phyloP scores from a whole-genome alignment of 148 eudicot genomes.

The Rheum nobile region DNA sequence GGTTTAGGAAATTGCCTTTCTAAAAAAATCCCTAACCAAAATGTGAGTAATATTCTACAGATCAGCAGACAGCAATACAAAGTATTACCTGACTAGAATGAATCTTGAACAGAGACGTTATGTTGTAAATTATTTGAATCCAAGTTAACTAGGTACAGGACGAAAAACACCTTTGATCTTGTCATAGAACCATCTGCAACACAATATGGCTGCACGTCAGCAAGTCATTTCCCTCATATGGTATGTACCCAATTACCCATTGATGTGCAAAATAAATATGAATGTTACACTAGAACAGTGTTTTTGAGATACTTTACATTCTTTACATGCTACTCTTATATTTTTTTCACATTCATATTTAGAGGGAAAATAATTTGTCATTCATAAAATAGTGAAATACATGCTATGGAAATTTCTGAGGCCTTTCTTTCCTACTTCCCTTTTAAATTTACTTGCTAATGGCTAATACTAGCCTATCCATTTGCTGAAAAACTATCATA shows the following conservation, averaged over 20 bases:
- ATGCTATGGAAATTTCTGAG: background rate
- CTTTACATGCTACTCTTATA: background rate
- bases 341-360: background rate
- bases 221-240: background rate
- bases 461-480: background rate
- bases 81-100: constrained; percentile 1
- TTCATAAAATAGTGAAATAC: background rate
- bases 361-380: background rate
- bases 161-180: constrained; percentile 66
- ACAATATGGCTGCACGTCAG: background rate
- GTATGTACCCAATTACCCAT: background rate
- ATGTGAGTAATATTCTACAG: background rate
- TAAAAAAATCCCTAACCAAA: background rate
- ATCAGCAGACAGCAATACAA: background rate
- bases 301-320: background rate
- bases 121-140: background rate
- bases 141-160: constrained; percentile 47
- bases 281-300: background rate
- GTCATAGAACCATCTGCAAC: constrained; percentile 83
- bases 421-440: background rate
- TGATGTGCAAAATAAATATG: background rate
- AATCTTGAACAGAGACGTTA: background rate
- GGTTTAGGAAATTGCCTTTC: background rate
- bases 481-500: background rate
- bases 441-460: background rate